Percentiles rank a stretch among this genome's conserved stretches.
phyloP scores from a whole-genome alignment of 2,329 filamentous ascomycete genomes.

The Trichoderma arundinaceum region DNA sequence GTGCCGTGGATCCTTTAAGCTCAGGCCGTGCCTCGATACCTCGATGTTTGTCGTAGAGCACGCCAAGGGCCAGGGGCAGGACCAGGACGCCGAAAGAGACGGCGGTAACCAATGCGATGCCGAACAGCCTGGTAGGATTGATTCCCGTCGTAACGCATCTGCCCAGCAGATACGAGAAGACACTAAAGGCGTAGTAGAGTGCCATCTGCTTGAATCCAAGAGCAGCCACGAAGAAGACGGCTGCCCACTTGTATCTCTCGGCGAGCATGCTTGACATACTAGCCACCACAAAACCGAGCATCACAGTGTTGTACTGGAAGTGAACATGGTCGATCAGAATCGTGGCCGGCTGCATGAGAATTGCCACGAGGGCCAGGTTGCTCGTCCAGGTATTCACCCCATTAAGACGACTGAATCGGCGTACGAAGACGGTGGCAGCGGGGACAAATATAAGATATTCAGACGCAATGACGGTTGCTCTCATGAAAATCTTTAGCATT shows the following conservation, averaged over 20 bases:
- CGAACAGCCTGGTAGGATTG: conserved; percentile 70
- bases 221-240: conserved; percentile 89
- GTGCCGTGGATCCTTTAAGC: conserved; percentile 62
- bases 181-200: conserved; percentile 90
- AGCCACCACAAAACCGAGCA: conserved; percentile 89
- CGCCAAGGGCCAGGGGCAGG: conserved; percentile 74
- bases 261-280: conserved; percentile 89
- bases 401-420: conserved; percentile 77
- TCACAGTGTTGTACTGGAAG: conserved; percentile 98
- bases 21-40: conserved; percentile 64
- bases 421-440: conserved; percentile 81
- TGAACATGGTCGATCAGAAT: conserved; percentile 94
- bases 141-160: conserved; percentile 79
- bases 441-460: conserved; percentile 92
- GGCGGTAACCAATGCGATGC: conserved; percentile 75
- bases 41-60: conserved; percentile 69
- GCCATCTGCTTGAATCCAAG: conserved; percentile 99
- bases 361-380: conserved; percentile 83
- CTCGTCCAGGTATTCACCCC: conserved; percentile 81
- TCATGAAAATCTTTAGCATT: conserved; percentile 91
- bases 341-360: conserved; percentile 88
- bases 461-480: conserved; percentile 85
- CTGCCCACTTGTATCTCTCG: conserved; percentile 83
- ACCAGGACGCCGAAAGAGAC: conserved; percentile 76
- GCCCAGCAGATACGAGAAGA: conserved; percentile 91